phyloP scores from a whole-genome alignment of 73 alveolate genomes.

The Stentor coeruleus region DNA sequence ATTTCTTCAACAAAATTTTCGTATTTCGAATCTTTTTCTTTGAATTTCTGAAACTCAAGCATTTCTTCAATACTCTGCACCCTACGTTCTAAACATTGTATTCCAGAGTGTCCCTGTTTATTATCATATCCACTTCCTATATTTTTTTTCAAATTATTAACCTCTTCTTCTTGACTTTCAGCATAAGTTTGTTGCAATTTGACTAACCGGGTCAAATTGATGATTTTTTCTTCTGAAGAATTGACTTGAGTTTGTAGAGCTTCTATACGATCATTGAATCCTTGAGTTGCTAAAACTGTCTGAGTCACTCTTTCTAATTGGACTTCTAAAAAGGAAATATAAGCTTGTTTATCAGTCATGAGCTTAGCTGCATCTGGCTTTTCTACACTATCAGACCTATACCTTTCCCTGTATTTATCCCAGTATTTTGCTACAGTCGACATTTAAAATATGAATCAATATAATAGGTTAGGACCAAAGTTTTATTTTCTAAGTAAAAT shows the following conservation, averaged over 20 bases:
- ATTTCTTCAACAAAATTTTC: background rate
- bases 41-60: background rate
- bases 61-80: background rate
- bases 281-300: conserved; percentile 25
- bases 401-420: conserved; percentile 26
- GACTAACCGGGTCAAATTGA: conserved; percentile 9
- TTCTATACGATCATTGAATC: conserved; percentile 24
- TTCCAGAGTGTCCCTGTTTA: background rate
- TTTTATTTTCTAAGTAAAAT: too few relatives aligned
- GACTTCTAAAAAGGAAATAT: conserved; percentile 28
- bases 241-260: background rate
- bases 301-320: conserved; percentile 23
- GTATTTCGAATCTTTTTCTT: background rate
- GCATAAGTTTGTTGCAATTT: conserved; percentile 19
- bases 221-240: conserved; percentile 26
- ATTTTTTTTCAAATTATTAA: conserved; percentile 11
- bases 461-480: too few relatives aligned
- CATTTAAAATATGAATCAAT: conserved; percentile 27
- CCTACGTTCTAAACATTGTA: background rate
- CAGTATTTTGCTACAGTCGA: conserved; percentile 21
- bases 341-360: conserved; percentile 20
- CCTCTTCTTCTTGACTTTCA: conserved; percentile 27
- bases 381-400: background rate
- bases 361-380: background rate
- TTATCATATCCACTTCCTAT: background rate